Conservation (phyloP, 495 filamentous ascomycete genomes). For the Halenospora varia region DNA sequence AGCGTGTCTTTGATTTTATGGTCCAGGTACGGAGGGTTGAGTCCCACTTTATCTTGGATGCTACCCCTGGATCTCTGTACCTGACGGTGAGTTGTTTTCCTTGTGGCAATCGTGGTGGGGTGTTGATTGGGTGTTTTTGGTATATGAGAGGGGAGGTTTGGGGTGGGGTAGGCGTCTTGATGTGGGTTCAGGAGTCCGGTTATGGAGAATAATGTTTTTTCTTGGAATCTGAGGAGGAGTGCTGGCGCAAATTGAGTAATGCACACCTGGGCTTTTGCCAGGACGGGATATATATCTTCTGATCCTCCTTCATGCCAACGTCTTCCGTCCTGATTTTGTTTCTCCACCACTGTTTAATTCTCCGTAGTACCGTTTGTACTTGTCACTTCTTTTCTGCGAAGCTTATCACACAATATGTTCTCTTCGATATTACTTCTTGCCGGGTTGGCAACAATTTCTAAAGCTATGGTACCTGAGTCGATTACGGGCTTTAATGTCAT, state of each 20-base stretch:
- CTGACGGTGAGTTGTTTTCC: not conserved
- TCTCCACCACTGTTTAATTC: not conserved
- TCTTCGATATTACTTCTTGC: not conserved
- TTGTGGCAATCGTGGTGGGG: not conserved
- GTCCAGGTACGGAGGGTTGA: too few relatives aligned
- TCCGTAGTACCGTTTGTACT: too few relatives aligned
- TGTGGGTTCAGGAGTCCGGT: too few relatives aligned
- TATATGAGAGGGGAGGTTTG: not conserved
- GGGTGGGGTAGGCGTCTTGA: too few relatives aligned
- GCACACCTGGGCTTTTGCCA: too few relatives aligned
- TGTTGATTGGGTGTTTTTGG: not conserved
- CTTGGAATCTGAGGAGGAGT: too few relatives aligned
- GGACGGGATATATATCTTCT: not conserved
- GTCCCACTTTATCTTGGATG: too few relatives aligned
- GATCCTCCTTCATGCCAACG: not conserved
- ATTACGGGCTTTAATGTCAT: constrained; percentile 7
- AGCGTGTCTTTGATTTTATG: not conserved
- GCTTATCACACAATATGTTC: not conserved
- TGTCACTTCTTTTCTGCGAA: not conserved
- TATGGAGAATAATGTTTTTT: too few relatives aligned
- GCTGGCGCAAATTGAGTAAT: too few relatives aligned
- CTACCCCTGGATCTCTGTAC: too few relatives aligned
- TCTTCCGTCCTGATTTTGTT: not conserved
- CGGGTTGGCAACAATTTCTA: too few relatives aligned
- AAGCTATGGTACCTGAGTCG: not conserved